Percentiles rank a stretch among this genome's conserved stretches.
Evolutionary conservation across 257 asterid species (phyloP).

Genomic region (Jaltomata sinuosa): DNA sequence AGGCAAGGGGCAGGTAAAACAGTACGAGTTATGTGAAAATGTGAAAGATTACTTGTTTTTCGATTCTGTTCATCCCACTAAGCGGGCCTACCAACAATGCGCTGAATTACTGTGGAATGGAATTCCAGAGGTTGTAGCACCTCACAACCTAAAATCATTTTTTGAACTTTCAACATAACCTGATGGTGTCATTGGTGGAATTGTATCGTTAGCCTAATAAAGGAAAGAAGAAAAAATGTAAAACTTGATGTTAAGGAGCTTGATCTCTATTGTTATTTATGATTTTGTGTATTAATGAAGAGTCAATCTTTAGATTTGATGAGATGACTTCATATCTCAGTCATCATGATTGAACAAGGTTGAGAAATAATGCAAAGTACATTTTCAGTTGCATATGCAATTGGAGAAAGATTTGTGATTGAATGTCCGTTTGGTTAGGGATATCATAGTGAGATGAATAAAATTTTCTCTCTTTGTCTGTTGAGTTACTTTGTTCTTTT

Average conservation of each 20-base stretch:
- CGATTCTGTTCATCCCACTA: constrained; percentile 38
- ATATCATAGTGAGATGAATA: too few species aligned
- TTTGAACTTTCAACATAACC: constrained; percentile 1
- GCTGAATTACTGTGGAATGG: constrained; percentile 36
- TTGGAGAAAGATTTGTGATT: too few species aligned
- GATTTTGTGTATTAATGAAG: neutral
- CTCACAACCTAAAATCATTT: constrained; percentile 21
- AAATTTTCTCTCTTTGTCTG: too few species aligned
- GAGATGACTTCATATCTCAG: too few species aligned
- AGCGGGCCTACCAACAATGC: constrained; percentile 20
- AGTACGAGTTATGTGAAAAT: constrained; percentile 30
- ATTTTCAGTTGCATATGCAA: too few species aligned
- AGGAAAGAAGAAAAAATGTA: neutral
- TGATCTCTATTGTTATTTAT: neutral
- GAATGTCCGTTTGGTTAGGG: too few species aligned
- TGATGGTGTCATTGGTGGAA: neutral
- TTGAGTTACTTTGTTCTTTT: neutral
- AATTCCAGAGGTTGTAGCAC: neutral
- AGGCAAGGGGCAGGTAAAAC: constrained; percentile 29
- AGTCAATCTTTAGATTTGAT: neutral
- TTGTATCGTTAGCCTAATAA: neutral
- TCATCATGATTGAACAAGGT: too few species aligned
- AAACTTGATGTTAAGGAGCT: neutral
- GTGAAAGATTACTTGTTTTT: constrained; percentile 32
- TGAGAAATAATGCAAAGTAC: neutral